Evolutionary conservation across 805 yeast species (phyloP).

Genomic region (Naumovozyma baii): DNA sequence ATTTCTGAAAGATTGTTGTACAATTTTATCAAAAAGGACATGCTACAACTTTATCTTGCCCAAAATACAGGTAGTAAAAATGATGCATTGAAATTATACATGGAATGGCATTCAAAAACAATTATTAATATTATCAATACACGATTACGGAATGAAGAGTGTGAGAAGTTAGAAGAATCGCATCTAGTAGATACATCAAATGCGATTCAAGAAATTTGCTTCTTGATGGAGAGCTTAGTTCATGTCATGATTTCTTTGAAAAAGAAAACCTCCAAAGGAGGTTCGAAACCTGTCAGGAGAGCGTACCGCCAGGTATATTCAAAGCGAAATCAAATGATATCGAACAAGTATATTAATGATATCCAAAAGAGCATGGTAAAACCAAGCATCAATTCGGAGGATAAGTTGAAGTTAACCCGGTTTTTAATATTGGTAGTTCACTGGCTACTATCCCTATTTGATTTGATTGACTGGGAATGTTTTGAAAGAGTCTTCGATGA

Average conservation of each 20-base stretch:
- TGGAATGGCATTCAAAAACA: background rate
- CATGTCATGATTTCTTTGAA: conserved; percentile 3
- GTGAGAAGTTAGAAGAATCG: background rate
- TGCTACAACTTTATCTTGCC: conserved; percentile 1
- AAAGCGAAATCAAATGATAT: conserved; percentile 3
- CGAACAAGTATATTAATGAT: conserved; percentile 7
- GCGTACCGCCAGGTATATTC: conserved; percentile 7
- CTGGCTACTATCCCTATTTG: background rate
- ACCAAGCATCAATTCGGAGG: background rate
- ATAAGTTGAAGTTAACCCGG: background rate
- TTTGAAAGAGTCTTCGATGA: background rate
- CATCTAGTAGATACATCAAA: background rate
- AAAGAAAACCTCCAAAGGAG: background rate
- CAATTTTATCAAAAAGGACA: conserved; percentile 5
- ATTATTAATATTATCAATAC: too few relatives aligned
- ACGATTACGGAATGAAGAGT: background rate
- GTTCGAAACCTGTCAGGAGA: background rate
- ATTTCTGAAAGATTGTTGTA: conserved; percentile 4
- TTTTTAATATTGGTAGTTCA: background rate
- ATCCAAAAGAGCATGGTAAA: conserved; percentile 2
- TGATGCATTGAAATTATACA: background rate
- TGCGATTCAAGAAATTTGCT: background rate
- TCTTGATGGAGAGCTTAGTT: conserved; percentile 1
- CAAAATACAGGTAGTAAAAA: too few relatives aligned
- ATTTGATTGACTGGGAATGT: background rate